These are phyloP conservation scores for Monascus ruber DNA, from an alignment of 2,329 filamentous ascomycete species.

Conservation along the genomic window DNA sequence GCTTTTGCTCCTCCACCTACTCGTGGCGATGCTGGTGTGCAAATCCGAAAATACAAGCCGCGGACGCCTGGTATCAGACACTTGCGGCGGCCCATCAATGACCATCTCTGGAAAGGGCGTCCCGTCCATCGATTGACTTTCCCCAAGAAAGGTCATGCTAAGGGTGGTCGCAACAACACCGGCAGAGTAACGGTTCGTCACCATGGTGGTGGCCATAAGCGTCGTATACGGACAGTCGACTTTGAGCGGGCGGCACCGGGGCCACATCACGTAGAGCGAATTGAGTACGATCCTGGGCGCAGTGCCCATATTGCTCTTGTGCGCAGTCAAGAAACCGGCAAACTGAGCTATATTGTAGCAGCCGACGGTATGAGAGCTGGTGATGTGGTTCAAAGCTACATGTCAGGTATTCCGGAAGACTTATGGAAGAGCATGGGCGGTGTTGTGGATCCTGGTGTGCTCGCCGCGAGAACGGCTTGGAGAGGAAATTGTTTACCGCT, in stretches of 20 bases:
- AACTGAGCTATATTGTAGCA: constrained; percentile 86
- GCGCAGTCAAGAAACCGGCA: constrained; percentile 59
- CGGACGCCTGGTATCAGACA: constrained; percentile 87
- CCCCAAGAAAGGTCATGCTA: constrained; percentile 81
- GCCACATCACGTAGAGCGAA: constrained; percentile 77
- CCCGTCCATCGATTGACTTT: constrained; percentile 75
- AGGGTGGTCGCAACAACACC: constrained; percentile 82
- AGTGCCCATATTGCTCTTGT: constrained; percentile 87
- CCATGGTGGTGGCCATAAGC: constrained; percentile 81
- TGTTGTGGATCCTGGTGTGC: constrained; percentile 81
- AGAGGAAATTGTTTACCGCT: constrained; percentile 90
- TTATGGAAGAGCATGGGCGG: constrained; percentile 88
- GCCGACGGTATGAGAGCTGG: constrained; percentile 87
- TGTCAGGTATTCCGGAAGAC: constrained; percentile 75
- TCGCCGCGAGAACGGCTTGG: constrained; percentile 88
- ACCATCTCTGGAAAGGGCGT: constrained; percentile 91
- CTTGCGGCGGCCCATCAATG: constrained; percentile 83
- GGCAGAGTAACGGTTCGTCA: constrained; percentile 83
- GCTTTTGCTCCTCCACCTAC: constrained; percentile 36
- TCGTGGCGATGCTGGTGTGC: constrained; percentile 30
- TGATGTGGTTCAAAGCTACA: constrained; percentile 85
- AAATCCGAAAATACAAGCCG: constrained; percentile 79
- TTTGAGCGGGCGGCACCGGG: constrained; percentile 70
- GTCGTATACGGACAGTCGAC: constrained; percentile 84
- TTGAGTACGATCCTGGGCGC: constrained; percentile 91